Evolutionary conservation across 2,329 filamentous ascomycete genomes (phyloP), one percentile per base, ranked within the genome.

Genomic region (Apiospora marii): DNA sequence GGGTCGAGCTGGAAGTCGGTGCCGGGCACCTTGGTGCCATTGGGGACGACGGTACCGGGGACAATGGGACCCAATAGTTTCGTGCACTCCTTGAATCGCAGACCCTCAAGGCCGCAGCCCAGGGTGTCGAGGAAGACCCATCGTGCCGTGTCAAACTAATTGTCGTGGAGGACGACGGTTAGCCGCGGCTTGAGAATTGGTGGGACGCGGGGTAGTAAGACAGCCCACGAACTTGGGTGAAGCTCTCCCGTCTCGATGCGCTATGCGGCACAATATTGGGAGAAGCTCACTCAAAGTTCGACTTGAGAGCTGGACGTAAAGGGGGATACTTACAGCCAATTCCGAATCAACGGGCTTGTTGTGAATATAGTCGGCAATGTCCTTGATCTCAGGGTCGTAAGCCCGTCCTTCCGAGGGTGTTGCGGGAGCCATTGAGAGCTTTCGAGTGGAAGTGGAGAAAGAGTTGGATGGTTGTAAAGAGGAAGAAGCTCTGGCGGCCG

Each of bases 71-170:
- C 96, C 53, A 99, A 92, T 73, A 98, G 90, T 87, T 98, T 98
- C 76, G 93, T 91, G 89, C 96, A 98, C 85, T 98, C 94, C 84
- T 95, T 94, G 88, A 99, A 99, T 78, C 93, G 92, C 81, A 99
- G 90, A 77, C 94, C 96, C 87, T 98, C 95, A 75, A 99, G 92
- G 82, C 96, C 96, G 84, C 96, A 99, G 81, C 96, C 96, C 68
- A 99, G 90, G 72, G 96, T 98, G 84, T 99, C 96, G 81, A 98
- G 91, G 84, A 99, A 95, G 78, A 98, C 95, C 87, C 95, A 96
- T 85, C 96, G 93, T 75, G 96, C 96, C 68, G 96, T 99, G 84
- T 99, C 96, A 82, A 93, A 97, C 94, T 96, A 77, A 74, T 74
- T 64, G 58, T 64, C 58, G 34, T 41, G 30, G 58, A 64, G 14